Base-by-base conservation (phyloP, 2,329 filamentous ascomycete species). In the Neopestalotiopsis rosae region DNA sequence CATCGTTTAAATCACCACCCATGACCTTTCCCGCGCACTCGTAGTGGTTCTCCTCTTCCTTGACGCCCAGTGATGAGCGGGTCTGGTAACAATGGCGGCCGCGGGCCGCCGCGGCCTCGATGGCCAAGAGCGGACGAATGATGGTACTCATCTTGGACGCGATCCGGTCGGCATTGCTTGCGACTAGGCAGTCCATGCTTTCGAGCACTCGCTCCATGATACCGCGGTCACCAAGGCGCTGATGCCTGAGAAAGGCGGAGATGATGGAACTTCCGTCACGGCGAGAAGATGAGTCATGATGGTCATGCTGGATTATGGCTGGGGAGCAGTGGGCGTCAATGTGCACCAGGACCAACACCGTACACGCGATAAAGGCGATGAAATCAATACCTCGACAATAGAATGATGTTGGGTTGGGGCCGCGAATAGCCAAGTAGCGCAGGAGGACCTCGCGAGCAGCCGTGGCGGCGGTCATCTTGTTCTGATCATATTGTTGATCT, bases 311-410 rank as follows among this genome's bases (percentile, higher is more conserved):
- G 28, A 58, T 28, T 28, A 28, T 5, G 34, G 12, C 4, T 3
- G 28, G 61, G 3, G 45, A 64, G 20, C 76, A 76, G 3, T 70
- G 61, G 20, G 34, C 74, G n/a, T 42, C 30, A 6, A 85, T 79
- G 67, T 85, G 81, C 0, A 79, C 79, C 0, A 85, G 72, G 59
- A 82, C 84, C 1, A 86, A 73, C 0, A 78, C 75, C 1, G 76
- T 78, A 57, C 79, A 80, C 1, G 82, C 80, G 1, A 83, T 76
- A 56, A 81, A 80, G 4, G 81, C 78, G 42, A 85, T 75, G 34
- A 84, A 82, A 67, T 85, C 82, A n/a, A 81, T 73, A 5, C 81
- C 81, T 3, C 81, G 82, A 68, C 82, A 84, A 70, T 80, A 84
- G 2, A 76, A 75, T 5, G 76, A 72, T 2, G 68, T 71, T 1